Base-by-base conservation (phyloP, 2,329 filamentous ascomycete species). In the Ceratocystis huliohia region DNA sequence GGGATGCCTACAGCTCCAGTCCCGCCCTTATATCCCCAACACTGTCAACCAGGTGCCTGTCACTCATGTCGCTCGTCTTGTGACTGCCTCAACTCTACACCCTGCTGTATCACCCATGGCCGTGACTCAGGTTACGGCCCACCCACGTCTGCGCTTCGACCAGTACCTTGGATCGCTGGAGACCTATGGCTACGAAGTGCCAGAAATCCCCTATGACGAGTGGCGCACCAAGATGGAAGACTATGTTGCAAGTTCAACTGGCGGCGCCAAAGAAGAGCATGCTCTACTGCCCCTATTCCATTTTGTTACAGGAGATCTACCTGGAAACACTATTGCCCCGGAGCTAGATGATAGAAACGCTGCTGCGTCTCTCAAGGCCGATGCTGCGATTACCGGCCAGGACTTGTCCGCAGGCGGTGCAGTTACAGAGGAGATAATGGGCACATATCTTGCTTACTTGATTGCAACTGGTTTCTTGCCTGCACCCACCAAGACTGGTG, bases 1-100 rank as follows among this genome's bases (percentile, higher is more conserved):
- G 78, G 92, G 91, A 67, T 96, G 91, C 72, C 79, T 96, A 63
- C 92, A 97, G 75, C 80, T 96, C 2, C 78, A 78, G 1, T 80
- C 81, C 2, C 82, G 90, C 0, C 93, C 92, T 0, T 81, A 83
- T 70, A 95, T 96, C 70, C 76, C 80, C 74, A 97, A 96, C 78
- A 89, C 90, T 0, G 85, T 96, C 75, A 97, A 96, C 78, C 85
- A 87, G 74, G 88, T 96, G 0, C 92, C 93, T 0, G 91, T 96
- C 30, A 85, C 85, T 69, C 90, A 96, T 70, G 91, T 96, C 45
- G 84, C 87, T 1, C 81, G 84, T n/a, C 83, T 96, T 6, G 88
- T 96, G 30, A 84, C 91, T 20, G 89, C 91, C 0, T 80, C 87
- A 4, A 82, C 85, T 0, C 80, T 95, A 71, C 82, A 87, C 72